Percentiles rank a stretch among this genome's conserved stretches.
These are phyloP conservation scores for Chionographis japonica DNA, from an alignment of 106 monocot species.

Conservation along the genomic window DNA sequence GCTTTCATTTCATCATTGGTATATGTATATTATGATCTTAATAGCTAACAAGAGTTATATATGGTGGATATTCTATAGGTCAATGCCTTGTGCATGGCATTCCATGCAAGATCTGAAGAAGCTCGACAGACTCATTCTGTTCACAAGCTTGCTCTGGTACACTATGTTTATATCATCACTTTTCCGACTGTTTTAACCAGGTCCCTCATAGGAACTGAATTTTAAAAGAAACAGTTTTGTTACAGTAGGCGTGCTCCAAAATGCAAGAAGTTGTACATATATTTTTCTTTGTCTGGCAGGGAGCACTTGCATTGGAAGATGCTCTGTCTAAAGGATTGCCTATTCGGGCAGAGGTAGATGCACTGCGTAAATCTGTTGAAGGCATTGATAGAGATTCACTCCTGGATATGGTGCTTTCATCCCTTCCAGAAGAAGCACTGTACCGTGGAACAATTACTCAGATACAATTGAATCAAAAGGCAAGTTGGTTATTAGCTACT, in stretches of 20 bases:
- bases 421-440: slow-evolving; percentile 76
- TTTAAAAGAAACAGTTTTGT: no score
- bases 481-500: slow-evolving; percentile 15
- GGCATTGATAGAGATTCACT: slow-evolving; percentile 78
- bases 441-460: slow-evolving; percentile 52
- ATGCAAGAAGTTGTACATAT: neutral
- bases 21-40: neutral
- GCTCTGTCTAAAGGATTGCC: slow-evolving; percentile 77
- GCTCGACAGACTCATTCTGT: slow-evolving; percentile 82
- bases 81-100: slow-evolving; percentile 95
- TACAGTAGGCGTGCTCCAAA: no score
- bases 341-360: slow-evolving; percentile 57
- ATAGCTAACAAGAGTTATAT: neutral
- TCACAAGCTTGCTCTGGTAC: slow-evolving; percentile 94
- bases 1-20: neutral
- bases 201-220: no score
- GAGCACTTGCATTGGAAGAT: slow-evolving; percentile 81
- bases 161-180: slow-evolving; percentile 2
- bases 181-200: neutral
- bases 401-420: slow-evolving; percentile 68
- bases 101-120: slow-evolving; percentile 98
- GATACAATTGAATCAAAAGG: slow-evolving; percentile 74
- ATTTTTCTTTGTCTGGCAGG: slow-evolving; percentile 30
- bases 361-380: slow-evolving; percentile 56
- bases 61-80: slow-evolving; percentile 38